Percentiles rank a stretch among this genome's conserved stretches.
Conservation (phyloP, 371 early-diverging fungal species). For the Basidiobolus meristosporus region DNA sequence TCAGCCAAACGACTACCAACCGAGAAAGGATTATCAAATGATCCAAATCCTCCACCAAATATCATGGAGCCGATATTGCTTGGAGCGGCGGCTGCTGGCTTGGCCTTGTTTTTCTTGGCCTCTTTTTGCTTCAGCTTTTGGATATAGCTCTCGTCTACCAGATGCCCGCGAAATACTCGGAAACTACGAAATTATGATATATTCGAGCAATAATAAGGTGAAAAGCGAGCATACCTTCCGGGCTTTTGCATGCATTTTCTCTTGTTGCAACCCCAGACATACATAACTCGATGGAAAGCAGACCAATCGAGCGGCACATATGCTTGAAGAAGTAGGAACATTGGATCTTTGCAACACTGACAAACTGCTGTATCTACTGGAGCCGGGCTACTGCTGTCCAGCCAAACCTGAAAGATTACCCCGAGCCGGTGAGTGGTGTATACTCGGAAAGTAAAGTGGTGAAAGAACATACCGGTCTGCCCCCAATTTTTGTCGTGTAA, state of each 20-base stretch:
- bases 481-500: slow-evolving; percentile 47
- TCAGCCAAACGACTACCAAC: slow-evolving; percentile 1
- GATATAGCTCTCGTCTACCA: not conserved
- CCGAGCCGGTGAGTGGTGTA: not conserved
- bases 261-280: slow-evolving; percentile 60
- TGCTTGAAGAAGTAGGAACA: slow-evolving; percentile 48
- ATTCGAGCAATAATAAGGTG: not conserved
- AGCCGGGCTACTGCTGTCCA: not conserved
- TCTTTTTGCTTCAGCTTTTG: not conserved
- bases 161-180: not conserved
- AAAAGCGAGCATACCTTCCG: slow-evolving; percentile 26
- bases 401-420: not conserved
- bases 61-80: no score
- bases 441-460: not conserved
- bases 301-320: slow-evolving; percentile 55
- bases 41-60: not conserved
- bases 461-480: slow-evolving; percentile 30
- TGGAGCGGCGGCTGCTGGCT: no score
- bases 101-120: not conserved
- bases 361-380: slow-evolving; percentile 2
- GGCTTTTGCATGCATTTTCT: slow-evolving; percentile 41
- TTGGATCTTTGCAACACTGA: slow-evolving; percentile 19
- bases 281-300: slow-evolving; percentile 50
- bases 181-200: not conserved
- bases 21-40: not conserved